Percentiles rank a stretch among this genome's conserved stretches.
Conservation (phyloP, 805 yeast genomes). For the Cyberlindnera suaveolens region DNA sequence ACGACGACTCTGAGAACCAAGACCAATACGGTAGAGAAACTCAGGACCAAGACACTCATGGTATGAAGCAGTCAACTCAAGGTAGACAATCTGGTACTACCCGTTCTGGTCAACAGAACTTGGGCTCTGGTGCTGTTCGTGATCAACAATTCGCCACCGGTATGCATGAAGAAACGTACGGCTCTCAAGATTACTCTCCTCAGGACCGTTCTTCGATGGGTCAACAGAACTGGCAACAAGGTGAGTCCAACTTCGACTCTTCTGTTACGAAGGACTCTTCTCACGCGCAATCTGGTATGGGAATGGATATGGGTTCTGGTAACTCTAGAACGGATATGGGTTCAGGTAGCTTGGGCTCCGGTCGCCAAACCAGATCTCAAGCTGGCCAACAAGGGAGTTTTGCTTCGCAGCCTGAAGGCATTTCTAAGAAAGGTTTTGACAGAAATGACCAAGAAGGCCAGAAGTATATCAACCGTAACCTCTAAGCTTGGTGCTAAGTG, state of each 20-base stretch:
- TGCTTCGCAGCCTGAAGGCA: slow-evolving; percentile 14
- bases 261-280: neutral
- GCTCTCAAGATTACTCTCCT: neutral
- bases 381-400: slow-evolving; percentile 12
- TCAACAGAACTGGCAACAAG: neutral
- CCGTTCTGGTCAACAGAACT: slow-evolving; percentile 16
- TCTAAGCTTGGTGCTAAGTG: slow-evolving; percentile 5
- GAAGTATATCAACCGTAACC: slow-evolving; percentile 23
- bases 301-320: neutral
- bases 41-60: slow-evolving; percentile 1
- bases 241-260: neutral
- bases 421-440: slow-evolving; percentile 20
- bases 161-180: neutral
- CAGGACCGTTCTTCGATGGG: neutral
- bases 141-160: slow-evolving; percentile 18
- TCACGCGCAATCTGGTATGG: neutral
- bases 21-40: neutral
- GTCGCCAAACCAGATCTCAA: slow-evolving; percentile 24
- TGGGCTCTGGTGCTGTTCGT: slow-evolving; percentile 10
- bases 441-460: slow-evolving; percentile 19
- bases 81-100: slow-evolving; percentile 1
- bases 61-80: slow-evolving; percentile 1
- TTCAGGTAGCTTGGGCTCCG: slow-evolving; percentile 2
- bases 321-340: neutral
- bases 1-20: slow-evolving; percentile 2